Conservation (phyloP, 2,329 filamentous ascomycete species). For the Conoideocrella luteorostrata region DNA sequence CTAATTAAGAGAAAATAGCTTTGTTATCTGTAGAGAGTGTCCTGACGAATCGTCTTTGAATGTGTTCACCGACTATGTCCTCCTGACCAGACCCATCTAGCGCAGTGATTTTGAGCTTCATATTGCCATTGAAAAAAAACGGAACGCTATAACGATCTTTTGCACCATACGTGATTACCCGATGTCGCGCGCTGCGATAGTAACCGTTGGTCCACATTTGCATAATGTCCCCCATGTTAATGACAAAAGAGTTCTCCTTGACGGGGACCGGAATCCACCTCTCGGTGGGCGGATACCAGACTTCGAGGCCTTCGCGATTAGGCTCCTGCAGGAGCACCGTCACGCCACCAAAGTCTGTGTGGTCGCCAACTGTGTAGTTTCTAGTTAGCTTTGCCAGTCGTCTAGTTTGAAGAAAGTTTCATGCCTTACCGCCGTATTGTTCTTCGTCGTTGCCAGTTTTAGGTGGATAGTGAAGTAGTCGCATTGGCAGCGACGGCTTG, state of each 20-base stretch:
- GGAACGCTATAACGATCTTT: slow-evolving; percentile 21
- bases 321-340: slow-evolving; percentile 22
- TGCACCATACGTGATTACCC: slow-evolving; percentile 19
- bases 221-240: slow-evolving; percentile 32
- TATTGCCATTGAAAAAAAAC: slow-evolving; percentile 21
- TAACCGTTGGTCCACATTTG: slow-evolving; percentile 23
- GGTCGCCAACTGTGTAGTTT: slow-evolving; percentile 19
- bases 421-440: slow-evolving; percentile 16
- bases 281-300: slow-evolving; percentile 20
- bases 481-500: slow-evolving; percentile 7
- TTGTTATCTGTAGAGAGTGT: slow-evolving; percentile 3
- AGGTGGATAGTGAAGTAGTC: slow-evolving; percentile 21
- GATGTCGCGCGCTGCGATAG: slow-evolving; percentile 24
- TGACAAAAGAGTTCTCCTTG: slow-evolving; percentile 24
- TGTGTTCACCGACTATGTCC: slow-evolving; percentile 6
- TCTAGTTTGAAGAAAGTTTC: too few relatives aligned
- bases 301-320: slow-evolving; percentile 19
- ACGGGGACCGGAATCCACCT: slow-evolving; percentile 24
- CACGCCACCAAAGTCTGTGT: slow-evolving; percentile 24
- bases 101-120: slow-evolving; percentile 3
- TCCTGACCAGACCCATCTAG: slow-evolving; percentile 6
- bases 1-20: slow-evolving; percentile 5
- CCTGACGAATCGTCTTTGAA: slow-evolving; percentile 1
- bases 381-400: too few relatives aligned
- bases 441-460: slow-evolving; percentile 14